Percentiles rank a stretch among this genome's conserved stretches.
These are phyloP conservation scores for Mycena crocata DNA, from an alignment of 768 basidiomycete genomes.

Conservation along the genomic window DNA sequence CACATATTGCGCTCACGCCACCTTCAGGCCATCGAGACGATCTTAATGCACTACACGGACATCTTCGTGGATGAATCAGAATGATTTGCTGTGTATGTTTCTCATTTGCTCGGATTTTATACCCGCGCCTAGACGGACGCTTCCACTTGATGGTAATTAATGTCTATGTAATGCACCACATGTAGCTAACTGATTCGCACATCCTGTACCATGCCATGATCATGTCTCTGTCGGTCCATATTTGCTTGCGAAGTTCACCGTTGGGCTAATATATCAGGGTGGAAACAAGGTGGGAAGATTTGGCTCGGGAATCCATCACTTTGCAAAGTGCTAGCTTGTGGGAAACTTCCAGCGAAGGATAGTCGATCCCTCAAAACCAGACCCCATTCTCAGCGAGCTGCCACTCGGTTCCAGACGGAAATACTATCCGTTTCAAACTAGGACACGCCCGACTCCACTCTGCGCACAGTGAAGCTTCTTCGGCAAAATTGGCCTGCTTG, in stretches of 20 bases:
- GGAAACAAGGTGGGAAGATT: no score
- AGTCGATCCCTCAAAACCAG: constrained; percentile 40
- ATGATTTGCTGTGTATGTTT: constrained; percentile 34
- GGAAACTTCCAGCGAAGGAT: background rate
- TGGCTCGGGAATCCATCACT: no score
- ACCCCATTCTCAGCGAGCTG: constrained; percentile 44
- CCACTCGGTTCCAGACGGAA: constrained; percentile 70
- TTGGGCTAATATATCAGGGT: no score
- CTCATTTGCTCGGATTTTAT: constrained; percentile 16
- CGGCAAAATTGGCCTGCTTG: constrained; percentile 54
- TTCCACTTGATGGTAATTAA: constrained; percentile 8
- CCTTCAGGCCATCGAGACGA: constrained; percentile 90
- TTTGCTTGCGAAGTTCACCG: no score
- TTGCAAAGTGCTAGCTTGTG: no score
- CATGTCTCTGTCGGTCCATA: no score
- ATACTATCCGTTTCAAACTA: constrained; percentile 62
- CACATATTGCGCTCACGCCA: background rate
- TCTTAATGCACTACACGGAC: constrained; percentile 92
- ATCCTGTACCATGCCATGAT: constrained; percentile 18
- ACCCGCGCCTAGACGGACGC: constrained; percentile 32
- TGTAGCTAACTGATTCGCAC: constrained; percentile 23
- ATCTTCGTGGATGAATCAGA: constrained; percentile 95
- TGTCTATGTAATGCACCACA: constrained; percentile 23
- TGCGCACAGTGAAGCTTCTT: constrained; percentile 63
- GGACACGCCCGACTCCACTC: constrained; percentile 69